Base-by-base conservation (phyloP, 495 filamentous ascomycete species). In the Gamarada debralockiae region DNA sequence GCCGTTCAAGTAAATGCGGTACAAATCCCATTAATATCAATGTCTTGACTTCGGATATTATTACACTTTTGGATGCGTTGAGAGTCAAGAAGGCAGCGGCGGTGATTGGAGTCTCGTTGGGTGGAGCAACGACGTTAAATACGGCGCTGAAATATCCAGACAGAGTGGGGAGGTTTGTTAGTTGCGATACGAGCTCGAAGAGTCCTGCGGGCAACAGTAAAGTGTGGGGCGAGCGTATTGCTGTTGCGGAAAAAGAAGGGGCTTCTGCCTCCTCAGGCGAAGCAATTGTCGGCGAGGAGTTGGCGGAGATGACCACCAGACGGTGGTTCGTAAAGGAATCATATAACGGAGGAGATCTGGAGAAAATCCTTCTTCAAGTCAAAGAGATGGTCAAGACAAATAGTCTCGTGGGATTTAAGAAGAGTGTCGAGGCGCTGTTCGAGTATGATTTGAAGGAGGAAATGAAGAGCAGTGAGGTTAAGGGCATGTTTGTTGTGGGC, bases 211-310 rank as follows among this genome's bases (percentile, higher is more conserved):
- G 82, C 17, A 92, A 92, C 69, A 78, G 78, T 6, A 78, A 78
- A 41, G 85, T 85, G 2, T 93, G 89, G 89, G 80, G 78, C 48
- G 85, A 89, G 41, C 83, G 89, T 14, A 85, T 87, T 48, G 81
- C 72, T 2, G 61, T 90, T n/a, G 79, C 82, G 0, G 83, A 86
- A 64, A 67, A 69, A 20, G 75, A 83, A 41, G 75, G 75, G 25
- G 74, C 75, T 18, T 61, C 65, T 17, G 58, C 51, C 50, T 54
- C 61, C n/a, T 69, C 72, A 3, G 75, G 79, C 0, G 78, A 85
- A 55, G 60, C 57, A 0, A 71, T 80, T 34, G 78, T 84, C 22
- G 79, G 77, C 17, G 67, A 69, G 43, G 66, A 80, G 41, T 71
- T 93, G 23, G 85, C 87, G 3, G 76, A 73, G 25, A 66, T 76